Evolutionary conservation across 495 filamentous ascomycete species (phyloP).

Genomic region (Trichoderma gamsii): DNA sequence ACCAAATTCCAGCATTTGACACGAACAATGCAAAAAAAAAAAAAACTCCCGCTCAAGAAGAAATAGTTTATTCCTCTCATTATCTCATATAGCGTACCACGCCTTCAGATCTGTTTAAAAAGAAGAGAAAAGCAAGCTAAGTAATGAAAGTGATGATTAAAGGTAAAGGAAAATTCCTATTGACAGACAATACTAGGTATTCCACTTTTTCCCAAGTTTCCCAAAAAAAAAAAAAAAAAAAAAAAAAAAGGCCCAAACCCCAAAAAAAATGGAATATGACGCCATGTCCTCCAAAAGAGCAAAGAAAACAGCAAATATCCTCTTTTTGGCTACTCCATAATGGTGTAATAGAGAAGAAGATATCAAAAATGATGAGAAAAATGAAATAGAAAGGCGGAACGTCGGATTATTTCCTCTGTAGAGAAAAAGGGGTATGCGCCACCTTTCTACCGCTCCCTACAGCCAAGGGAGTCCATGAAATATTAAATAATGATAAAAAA

Average conservation of each 20-base stretch:
- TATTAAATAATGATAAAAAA: not conserved
- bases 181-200: too few species aligned
- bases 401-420: not conserved
- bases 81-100: too few species aligned
- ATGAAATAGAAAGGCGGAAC: not conserved
- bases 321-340: not conserved
- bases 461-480: not conserved
- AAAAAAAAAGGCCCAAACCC: not conserved
- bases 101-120: too few species aligned
- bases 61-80: too few species aligned
- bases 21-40: too few species aligned
- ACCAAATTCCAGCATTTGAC: too few species aligned
- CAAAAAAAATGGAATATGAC: not conserved
- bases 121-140: too few species aligned
- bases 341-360: not conserved
- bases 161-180: too few species aligned
- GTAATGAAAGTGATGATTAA: too few species aligned
- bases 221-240: not conserved
- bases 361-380: not conserved
- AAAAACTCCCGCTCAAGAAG: too few species aligned
- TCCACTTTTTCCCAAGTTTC: too few species aligned
- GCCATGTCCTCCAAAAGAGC: not conserved
- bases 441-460: not conserved
- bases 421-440: not conserved
- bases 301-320: not conserved